phyloP scores from a whole-genome alignment of 176 grass and related monocot species.

The Hordeum marinum region DNA sequence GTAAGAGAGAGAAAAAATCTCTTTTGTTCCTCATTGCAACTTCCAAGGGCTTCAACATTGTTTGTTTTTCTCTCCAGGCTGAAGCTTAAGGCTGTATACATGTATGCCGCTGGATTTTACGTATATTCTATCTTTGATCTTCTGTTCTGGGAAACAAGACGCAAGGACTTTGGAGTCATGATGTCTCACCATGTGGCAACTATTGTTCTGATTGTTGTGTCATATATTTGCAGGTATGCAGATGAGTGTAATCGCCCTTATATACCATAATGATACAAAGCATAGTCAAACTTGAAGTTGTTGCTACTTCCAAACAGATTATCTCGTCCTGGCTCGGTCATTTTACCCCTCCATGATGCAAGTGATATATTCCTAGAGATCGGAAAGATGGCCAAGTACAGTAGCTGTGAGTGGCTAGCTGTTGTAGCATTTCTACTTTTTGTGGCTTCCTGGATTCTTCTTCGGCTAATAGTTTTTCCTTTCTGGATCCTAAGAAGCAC shows the following conservation, averaged over 20 bases:
- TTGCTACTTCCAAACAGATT: constrained; percentile 48
- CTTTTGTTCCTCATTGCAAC: constrained; percentile 5
- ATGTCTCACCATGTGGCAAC: constrained; percentile 84
- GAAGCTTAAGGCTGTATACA: constrained; percentile 80
- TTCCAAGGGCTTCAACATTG: neutral
- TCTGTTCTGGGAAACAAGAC: constrained; percentile 85
- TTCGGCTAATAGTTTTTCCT: constrained; percentile 65
- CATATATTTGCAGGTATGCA: constrained; percentile 72
- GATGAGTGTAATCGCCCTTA: neutral
- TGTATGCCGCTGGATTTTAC: constrained; percentile 91
- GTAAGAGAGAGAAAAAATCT: constrained; percentile 26
- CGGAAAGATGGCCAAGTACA: constrained; percentile 90
- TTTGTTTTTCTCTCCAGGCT: constrained; percentile 43
- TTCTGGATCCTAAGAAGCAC: constrained; percentile 89
- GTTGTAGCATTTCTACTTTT: constrained; percentile 59
- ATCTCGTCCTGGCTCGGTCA: constrained; percentile 63
- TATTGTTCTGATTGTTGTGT: constrained; percentile 65
- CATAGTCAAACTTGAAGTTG: constrained; percentile 1
- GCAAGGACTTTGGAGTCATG: constrained; percentile 66
- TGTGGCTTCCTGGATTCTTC: constrained; percentile 69
- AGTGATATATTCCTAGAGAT: constrained; percentile 85
- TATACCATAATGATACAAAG: neutral
- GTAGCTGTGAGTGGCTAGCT: constrained; percentile 58
- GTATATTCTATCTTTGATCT: constrained; percentile 89
- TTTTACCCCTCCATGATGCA: constrained; percentile 79